Base-by-base conservation (phyloP, 495 filamentous ascomycete genomes). In the Bombardia bombarda region DNA sequence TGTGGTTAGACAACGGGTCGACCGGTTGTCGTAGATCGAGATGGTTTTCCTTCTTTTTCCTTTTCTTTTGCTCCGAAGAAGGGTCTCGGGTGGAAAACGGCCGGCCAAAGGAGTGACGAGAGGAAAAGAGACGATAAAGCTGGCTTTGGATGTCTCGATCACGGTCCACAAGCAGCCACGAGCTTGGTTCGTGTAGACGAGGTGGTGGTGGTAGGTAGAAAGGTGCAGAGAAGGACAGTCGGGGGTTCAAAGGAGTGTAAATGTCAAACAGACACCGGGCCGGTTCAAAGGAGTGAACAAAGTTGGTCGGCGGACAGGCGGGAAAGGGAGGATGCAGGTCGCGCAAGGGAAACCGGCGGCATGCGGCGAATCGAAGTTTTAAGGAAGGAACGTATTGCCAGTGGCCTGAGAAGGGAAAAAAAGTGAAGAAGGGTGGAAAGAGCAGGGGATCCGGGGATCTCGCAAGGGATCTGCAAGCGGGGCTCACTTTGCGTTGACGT, bases 301-400 rank as follows among this genome's bases (percentile, higher is more conserved):
- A 50, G 49, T 42, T 43, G 38, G 47, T 35, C 20, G 21, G 24
- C 20, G 45, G 35, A 32, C 14, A 38, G 34, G 44, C 33, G 28
- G 42, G 33, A 32, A 48, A 32, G 17, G 21, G 35, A 7, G 40
- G 13, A 33, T 33, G 32, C n/a, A n/a, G n/a, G n/a, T 33, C 16
- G 25, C 21, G 28, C 17, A 43, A 36, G 25, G 32, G 26, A 38
- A 35, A 30, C 40, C 32, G n/a, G n/a, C 32, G 46, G 20, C 7
- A 26, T 39, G 19, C 32, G 37, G 43, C 47, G 44, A 43, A 25
- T 25, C 36, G 42, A 13, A 42, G 38, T 24, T 39, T 40, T 55
- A 61, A 62, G 57, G 69, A 73, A 60, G 60, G 69, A 57, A 63
- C 43, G 50, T 54, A 50, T 39, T 36, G 28, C 42, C 10, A 47